phyloP scores from a whole-genome alignment of 75 land plant genomes.

The Picea glauca region DNA sequence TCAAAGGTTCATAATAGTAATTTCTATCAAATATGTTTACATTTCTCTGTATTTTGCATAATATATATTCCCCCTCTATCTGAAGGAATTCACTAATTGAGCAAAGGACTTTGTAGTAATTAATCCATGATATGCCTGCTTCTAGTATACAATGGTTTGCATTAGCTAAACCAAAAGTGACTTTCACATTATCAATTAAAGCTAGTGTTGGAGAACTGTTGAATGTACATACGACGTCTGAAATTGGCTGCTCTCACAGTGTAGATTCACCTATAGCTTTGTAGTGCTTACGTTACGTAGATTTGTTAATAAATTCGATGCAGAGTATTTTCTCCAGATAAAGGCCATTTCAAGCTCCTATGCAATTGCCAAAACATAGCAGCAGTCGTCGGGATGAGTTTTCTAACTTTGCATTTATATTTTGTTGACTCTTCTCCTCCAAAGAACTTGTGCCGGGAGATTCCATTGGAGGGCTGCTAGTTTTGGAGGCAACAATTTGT shows the following conservation, averaged over 20 bases:
- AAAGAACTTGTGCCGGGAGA: slow-evolving; percentile 6
- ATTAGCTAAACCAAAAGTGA: slow-evolving; percentile 11
- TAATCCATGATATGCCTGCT: not conserved
- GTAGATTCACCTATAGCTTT: not conserved
- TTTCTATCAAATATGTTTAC: not conserved
- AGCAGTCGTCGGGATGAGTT: slow-evolving; percentile 1
- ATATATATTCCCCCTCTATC: not conserved
- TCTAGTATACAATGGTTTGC: slow-evolving; percentile 12
- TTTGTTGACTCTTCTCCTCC: slow-evolving; percentile 3
- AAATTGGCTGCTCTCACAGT: not conserved
- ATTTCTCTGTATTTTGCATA: not conserved
- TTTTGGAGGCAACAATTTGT: not conserved
- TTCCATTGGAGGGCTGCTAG: not conserved
- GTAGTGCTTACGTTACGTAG: not conserved
- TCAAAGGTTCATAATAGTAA: not conserved
- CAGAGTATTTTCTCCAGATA: not conserved
- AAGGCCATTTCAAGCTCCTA: not conserved
- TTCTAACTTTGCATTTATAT: slow-evolving; percentile 2
- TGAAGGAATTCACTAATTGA: slow-evolving; percentile 1
- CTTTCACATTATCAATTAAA: not conserved
- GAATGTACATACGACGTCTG: not conserved
- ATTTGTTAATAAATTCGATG: not conserved
- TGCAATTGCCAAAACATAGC: slow-evolving; percentile 1
- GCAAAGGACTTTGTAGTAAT: not conserved
- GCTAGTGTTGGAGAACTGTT: not conserved